Evolutionary conservation across 2,329 filamentous ascomycete species (phyloP).

Genomic region (Stromatinia cepivora): DNA sequence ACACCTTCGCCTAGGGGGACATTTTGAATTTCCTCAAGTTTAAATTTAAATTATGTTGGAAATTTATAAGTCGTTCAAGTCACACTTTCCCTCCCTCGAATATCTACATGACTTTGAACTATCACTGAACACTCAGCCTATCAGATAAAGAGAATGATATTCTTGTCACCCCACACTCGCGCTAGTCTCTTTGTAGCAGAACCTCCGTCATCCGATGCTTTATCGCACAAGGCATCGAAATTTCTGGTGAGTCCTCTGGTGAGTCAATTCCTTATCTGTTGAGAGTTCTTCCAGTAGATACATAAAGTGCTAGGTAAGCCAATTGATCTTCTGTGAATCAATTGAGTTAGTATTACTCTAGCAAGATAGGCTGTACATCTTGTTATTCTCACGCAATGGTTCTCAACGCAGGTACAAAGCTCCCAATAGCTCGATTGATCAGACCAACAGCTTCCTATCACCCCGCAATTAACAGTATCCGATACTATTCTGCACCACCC

Average conservation of each 20-base stretch:
- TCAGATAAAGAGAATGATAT: conserved; percentile 1
- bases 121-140: conserved; percentile 5
- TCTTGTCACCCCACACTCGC: not conserved
- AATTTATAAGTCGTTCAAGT: not conserved
- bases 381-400: conserved; percentile 33
- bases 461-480: conserved; percentile 32
- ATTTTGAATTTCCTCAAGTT: not conserved
- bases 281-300: not conserved
- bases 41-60: not conserved
- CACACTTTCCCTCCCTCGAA: conserved; percentile 1
- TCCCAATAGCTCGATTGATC: conserved; percentile 33
- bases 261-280: conserved; percentile 21
- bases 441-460: conserved; percentile 33
- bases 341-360: not conserved
- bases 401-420: conserved; percentile 31
- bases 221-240: conserved; percentile 13
- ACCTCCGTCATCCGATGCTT: conserved; percentile 16
- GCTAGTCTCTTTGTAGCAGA: conserved; percentile 16
- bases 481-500: conserved; percentile 60
- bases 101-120: not conserved
- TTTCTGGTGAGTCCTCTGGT: conserved; percentile 21
- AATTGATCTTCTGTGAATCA: conserved; percentile 7
- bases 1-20: conserved; percentile 21
- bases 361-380: not conserved
- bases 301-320: conserved; percentile 9